A percentile compares a stretch with the other conserved stretches of the same genome.
phyloP scores from a whole-genome alignment of 2,329 filamentous ascomycete species.

The Cladorrhinum sp. region DNA sequence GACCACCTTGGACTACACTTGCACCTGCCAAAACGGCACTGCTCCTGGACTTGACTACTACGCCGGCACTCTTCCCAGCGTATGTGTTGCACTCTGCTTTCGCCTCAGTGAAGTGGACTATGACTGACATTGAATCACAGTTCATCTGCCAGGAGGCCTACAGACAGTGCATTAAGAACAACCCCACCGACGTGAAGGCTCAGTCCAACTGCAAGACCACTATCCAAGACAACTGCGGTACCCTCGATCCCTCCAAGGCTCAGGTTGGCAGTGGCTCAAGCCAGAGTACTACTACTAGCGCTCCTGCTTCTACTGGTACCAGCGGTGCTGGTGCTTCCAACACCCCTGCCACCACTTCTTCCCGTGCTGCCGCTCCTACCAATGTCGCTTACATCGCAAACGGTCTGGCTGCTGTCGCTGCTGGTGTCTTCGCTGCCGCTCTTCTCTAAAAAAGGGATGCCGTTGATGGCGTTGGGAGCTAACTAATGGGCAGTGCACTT shows the following conservation, averaged over 20 bases:
- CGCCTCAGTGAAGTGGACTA: not conserved
- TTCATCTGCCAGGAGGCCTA: constrained; percentile 53
- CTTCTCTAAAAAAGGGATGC: constrained; percentile 39
- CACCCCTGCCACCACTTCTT: constrained; percentile 23
- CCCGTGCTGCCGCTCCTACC: constrained; percentile 30
- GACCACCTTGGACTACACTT: constrained; percentile 45
- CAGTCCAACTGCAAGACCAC: constrained; percentile 49
- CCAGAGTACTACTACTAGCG: constrained; percentile 29
- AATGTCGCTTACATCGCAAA: constrained; percentile 39
- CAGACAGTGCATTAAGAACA: constrained; percentile 44
- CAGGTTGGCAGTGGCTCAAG: constrained; percentile 15
- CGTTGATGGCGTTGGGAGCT: not conserved
- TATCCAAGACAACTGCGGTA: constrained; percentile 49
- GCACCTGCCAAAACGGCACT: constrained; percentile 49
- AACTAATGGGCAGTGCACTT: constrained; percentile 6
- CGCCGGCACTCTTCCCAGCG: constrained; percentile 48
- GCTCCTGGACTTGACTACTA: constrained; percentile 53
- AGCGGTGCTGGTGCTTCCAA: constrained; percentile 17
- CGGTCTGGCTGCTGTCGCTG: constrained; percentile 47
- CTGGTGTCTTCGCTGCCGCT: constrained; percentile 50
- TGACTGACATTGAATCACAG: constrained; percentile 30
- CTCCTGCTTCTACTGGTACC: constrained; percentile 28
- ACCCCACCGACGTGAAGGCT: constrained; percentile 40
- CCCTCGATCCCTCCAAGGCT: constrained; percentile 39
- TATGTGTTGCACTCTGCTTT: constrained; percentile 24